phyloP scores from a whole-genome alignment of 176 grass and related monocot genomes.

The Phragmites australis region DNA sequence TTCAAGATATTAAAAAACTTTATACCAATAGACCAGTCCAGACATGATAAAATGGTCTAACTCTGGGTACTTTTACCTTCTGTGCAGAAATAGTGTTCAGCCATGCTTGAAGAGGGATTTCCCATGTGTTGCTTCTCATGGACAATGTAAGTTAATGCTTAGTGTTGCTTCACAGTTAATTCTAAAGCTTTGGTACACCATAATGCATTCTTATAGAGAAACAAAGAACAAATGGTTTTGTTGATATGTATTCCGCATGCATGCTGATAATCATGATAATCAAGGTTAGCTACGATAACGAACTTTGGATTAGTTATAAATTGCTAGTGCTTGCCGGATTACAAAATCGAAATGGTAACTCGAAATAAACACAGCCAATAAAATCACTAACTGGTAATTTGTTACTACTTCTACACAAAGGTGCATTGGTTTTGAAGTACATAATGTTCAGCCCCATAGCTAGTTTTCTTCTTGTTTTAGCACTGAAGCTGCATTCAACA shows the following conservation, averaged over 20 bases:
- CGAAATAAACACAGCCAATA: conserved; percentile 3
- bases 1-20: conserved; percentile 2
- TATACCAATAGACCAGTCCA: not conserved
- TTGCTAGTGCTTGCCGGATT: conserved; percentile 3
- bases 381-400: not conserved
- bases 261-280: not conserved
- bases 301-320: conserved; percentile 7
- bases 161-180: conserved; percentile 19
- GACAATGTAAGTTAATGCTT: conserved; percentile 51
- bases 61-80: conserved; percentile 17
- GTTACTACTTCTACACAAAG: not conserved
- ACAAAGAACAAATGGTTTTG: not conserved
- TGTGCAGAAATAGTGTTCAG: conserved; percentile 48
- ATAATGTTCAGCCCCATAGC: not conserved
- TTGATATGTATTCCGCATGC: not conserved
- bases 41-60: conserved; percentile 16
- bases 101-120: conserved; percentile 84
- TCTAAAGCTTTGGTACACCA: conserved; percentile 1
- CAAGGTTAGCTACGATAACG: not conserved
- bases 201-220: not conserved
- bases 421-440: conserved; percentile 17
- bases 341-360: conserved; percentile 7
- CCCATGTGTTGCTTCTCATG: conserved; percentile 63
- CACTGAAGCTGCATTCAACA: conserved; percentile 26
- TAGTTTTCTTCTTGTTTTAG: conserved; percentile 17